Evolutionary conservation across 495 filamentous ascomycete genomes (phyloP).

Genomic region (Aspergillus bridgeri): DNA sequence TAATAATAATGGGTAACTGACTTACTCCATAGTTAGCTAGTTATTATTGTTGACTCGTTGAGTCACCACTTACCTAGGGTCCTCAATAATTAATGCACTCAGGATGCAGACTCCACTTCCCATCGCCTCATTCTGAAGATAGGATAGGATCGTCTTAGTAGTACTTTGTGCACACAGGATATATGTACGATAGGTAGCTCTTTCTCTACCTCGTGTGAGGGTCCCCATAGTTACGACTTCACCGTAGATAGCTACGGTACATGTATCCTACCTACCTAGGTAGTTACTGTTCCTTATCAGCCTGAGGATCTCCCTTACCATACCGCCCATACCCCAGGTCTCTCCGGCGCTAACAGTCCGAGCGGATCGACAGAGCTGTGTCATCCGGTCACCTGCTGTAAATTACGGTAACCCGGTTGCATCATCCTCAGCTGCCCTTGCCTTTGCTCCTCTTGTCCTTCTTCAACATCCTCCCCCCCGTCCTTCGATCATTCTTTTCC

Average conservation of each 20-base stretch:
- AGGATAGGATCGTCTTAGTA: background rate
- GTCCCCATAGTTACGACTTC: slow-evolving; percentile 1
- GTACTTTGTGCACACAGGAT: background rate
- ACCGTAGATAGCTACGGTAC: no score
- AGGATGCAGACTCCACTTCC: slow-evolving; percentile 9
- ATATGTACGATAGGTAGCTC: background rate
- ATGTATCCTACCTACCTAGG: no score
- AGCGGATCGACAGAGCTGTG: slow-evolving; percentile 29
- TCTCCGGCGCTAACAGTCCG: slow-evolving; percentile 16
- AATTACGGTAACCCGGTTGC: slow-evolving; percentile 39
- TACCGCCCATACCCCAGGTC: slow-evolving; percentile 19
- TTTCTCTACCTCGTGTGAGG: background rate
- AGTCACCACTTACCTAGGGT: background rate
- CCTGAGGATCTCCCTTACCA: no score
- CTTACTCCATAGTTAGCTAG: background rate
- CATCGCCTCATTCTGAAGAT: slow-evolving; percentile 1
- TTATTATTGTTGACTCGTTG: background rate
- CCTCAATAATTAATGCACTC: background rate
- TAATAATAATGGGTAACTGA: no score
- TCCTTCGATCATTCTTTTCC: slow-evolving; percentile 16
- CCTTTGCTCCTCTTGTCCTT: slow-evolving; percentile 32
- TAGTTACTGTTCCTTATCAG: no score
- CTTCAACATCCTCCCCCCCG: slow-evolving; percentile 37
- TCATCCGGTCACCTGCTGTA: slow-evolving; percentile 27
- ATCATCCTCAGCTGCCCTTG: slow-evolving; percentile 34